Evolutionary conservation across 225 moss, liverwort and hornwort species (phyloP).

Genomic region (Rhytidiadelphus loreus): DNA sequence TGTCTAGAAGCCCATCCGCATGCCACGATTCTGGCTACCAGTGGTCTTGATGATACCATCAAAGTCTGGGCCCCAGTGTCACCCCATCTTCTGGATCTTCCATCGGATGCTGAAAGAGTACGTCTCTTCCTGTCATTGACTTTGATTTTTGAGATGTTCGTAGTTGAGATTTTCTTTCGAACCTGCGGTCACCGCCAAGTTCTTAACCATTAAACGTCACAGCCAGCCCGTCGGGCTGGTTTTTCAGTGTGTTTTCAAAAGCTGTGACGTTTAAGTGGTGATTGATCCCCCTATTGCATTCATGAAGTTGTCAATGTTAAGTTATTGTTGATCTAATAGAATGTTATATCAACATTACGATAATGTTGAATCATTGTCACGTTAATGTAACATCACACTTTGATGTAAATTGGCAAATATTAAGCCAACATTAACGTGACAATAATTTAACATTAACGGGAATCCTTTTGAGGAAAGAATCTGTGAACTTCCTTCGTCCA

Average conservation of each 20-base stretch:
- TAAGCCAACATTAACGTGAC: too few relatives aligned
- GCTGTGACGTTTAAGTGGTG: not conserved
- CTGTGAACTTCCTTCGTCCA: too few relatives aligned
- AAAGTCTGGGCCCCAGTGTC: constrained; percentile 81
- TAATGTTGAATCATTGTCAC: not conserved
- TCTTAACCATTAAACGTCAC: not conserved
- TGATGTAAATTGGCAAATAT: too few relatives aligned
- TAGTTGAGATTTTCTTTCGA: not conserved
- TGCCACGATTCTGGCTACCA: constrained; percentile 75
- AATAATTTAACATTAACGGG: too few relatives aligned
- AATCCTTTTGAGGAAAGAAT: not conserved
- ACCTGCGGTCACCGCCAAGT: not conserved
- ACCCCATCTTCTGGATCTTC: constrained; percentile 32
- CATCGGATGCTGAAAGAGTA: constrained; percentile 60
- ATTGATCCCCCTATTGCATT: not conserved
- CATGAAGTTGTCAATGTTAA: not conserved
- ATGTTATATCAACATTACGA: not conserved
- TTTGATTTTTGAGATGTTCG: not conserved
- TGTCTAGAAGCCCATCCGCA: constrained; percentile 89
- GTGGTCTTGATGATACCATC: constrained; percentile 69
- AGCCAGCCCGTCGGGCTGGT: too few relatives aligned
- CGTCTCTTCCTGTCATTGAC: not conserved
- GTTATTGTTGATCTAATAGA: not conserved
- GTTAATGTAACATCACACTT: not conserved
- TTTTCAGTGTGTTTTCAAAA: not conserved